Base-by-base conservation (phyloP, 345 rosid genomes). In the Hibiscus trionum region DNA sequence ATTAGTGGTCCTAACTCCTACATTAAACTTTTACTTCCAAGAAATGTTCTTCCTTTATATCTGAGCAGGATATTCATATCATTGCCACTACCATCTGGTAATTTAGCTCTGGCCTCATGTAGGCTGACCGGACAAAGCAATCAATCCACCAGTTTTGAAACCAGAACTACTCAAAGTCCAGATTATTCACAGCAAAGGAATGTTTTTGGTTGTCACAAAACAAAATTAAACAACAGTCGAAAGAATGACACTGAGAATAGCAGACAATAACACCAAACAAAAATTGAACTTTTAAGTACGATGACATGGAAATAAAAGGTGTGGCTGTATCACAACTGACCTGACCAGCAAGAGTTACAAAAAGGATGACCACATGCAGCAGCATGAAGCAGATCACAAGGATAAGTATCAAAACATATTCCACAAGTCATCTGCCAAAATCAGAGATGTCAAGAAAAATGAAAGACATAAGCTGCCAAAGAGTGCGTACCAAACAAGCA, bases 361-460 rank as follows among this genome's bases (percentile, higher is more conserved):
- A 88, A 91, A 2, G 90, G 95, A 70, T 91, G 97, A 69, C 95
- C 97, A 81, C 97, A 91, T 68, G 91, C 86, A 58, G 89, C 89
- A 74, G 93, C 76, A 50, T 77, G 78, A 70, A 86, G 73, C 70
- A 57, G 78, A 47, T 84, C 80, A 52, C 46, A 69, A 24, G 76
- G 78, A 68, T 78, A 83, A 72, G 73, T 50, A 68, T 91, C 97
- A 49, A 89, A 91, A 78, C 97, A 91, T 52, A 91, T 85, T 12
- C 91, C 95, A 77, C 97, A 91, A 3, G 77, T 84, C 76, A 85
- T 73, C 97, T 91, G 89, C 63, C 70, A 47, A 71, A 42, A 56
- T 3, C 67, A 52, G 66, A 75, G 26, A 35, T 61, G 19, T 50
- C 7, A 63, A 35, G 71, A 67, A 37, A 72, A 42, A 37, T 61